These are phyloP conservation scores for Tulasnella sp. DNA, from an alignment of 768 basidiomycete species.

Conservation along the genomic window DNA sequence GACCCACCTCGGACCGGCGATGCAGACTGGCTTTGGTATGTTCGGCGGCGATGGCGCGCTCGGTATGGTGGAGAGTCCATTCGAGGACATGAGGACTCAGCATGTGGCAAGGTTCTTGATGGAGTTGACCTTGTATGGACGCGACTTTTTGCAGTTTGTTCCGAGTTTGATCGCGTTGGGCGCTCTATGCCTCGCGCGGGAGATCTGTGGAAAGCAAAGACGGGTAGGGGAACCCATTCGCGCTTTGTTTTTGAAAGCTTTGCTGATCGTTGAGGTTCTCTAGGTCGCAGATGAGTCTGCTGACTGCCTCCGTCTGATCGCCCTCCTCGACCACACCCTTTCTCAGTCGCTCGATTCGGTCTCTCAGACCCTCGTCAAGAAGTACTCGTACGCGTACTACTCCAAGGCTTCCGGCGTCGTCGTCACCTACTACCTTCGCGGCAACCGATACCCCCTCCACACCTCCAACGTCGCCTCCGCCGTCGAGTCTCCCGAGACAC, in stretches of 20 bases:
- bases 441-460: constrained; percentile 58
- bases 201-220: constrained; percentile 71
- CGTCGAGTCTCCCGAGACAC: constrained; percentile 7
- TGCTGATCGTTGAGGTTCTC: neutral
- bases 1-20: constrained; percentile 11
- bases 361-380: constrained; percentile 93
- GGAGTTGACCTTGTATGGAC: constrained; percentile 98
- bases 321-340: constrained; percentile 75
- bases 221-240: constrained; percentile 35
- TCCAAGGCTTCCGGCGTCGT: constrained; percentile 91
- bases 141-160: constrained; percentile 80
- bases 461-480: constrained; percentile 40
- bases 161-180: constrained; percentile 87
- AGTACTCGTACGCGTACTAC: constrained; percentile 95
- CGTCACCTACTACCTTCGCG: constrained; percentile 87
- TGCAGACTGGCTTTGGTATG: constrained; percentile 9
- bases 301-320: constrained; percentile 73
- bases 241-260: constrained; percentile 5
- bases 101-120: constrained; percentile 96
- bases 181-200: constrained; percentile 78
- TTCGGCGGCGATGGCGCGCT: constrained; percentile 43
- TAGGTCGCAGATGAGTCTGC: constrained; percentile 63
- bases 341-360: constrained; percentile 83
- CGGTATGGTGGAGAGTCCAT: constrained; percentile 22
- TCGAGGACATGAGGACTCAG: constrained; percentile 85